phyloP scores from a whole-genome alignment of 169 alveolate genomes.

The Perkinsus chesapeaki region DNA sequence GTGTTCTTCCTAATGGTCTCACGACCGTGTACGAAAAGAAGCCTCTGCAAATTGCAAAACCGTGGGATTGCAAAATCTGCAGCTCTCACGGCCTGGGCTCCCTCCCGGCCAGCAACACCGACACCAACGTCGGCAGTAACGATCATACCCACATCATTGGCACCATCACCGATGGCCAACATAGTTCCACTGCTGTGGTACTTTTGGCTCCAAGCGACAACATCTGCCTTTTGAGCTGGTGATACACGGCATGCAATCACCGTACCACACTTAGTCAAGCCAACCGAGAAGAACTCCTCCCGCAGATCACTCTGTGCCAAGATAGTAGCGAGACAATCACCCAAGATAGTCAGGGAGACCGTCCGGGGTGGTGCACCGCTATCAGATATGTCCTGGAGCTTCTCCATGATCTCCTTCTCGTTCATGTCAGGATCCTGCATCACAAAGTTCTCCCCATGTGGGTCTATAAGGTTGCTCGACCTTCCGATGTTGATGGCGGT shows the following conservation, averaged over 20 bases:
- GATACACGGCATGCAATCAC: constrained; percentile 95
- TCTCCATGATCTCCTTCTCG: constrained; percentile 3
- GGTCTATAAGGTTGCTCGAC: constrained; percentile 42
- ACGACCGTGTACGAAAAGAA: constrained; percentile 76
- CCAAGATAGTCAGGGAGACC: neutral
- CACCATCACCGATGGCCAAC: constrained; percentile 95
- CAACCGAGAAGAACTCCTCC: neutral
- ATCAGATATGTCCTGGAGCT: neutral
- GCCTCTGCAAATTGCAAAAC: constrained; percentile 33
- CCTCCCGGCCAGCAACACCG: constrained; percentile 95
- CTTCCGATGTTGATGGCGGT: constrained; percentile 88
- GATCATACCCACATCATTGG: constrained; percentile 98
- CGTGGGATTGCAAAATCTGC: constrained; percentile 70
- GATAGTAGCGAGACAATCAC: neutral
- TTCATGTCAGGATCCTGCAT: constrained; percentile 45
- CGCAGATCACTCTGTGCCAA: neutral
- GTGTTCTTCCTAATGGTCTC: constrained; percentile 63
- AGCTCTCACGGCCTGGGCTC: constrained; percentile 84
- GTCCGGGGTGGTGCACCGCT: neutral
- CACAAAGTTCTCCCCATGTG: constrained; percentile 43
- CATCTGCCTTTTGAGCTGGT: constrained; percentile 92
- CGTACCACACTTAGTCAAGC: constrained; percentile 23
- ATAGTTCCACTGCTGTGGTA: constrained; percentile 46
- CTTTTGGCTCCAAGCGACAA: constrained; percentile 50
- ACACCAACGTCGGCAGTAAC: constrained; percentile 97